Evolutionary conservation across 2,329 filamentous ascomycete genomes (phyloP).

Genomic region (Penicillium oxalicum): DNA sequence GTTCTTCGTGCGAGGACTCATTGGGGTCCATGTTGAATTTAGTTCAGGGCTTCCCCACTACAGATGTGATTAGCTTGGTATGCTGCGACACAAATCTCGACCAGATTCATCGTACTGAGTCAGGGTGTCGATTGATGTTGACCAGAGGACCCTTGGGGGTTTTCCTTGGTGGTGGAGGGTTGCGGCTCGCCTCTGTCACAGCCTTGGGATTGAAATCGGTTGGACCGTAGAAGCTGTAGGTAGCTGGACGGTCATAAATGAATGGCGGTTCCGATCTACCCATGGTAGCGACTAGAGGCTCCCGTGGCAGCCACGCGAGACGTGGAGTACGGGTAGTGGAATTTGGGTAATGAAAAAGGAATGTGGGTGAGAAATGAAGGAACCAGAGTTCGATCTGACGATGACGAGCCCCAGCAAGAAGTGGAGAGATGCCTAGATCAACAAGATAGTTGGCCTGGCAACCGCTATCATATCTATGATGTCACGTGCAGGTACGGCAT

Average conservation of each 20-base stretch:
- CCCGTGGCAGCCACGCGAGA: constrained; percentile 31
- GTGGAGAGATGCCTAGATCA: constrained; percentile 11
- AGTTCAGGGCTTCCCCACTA: constrained; percentile 54
- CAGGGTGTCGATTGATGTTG: constrained; percentile 78
- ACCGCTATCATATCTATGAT: constrained; percentile 17
- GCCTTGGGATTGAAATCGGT: constrained; percentile 80
- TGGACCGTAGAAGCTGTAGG: constrained; percentile 49
- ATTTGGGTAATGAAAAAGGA: constrained; percentile 12
- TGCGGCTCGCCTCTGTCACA: constrained; percentile 71
- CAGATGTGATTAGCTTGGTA: constrained; percentile 6
- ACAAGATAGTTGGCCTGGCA: constrained; percentile 28
- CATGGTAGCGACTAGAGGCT: constrained; percentile 32
- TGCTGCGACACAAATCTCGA: neutral
- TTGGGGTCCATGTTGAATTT: constrained; percentile 55
- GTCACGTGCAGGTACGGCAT: constrained; percentile 12
- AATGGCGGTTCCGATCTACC: constrained; percentile 61
- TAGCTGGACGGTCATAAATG: constrained; percentile 59
- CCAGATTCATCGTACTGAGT: constrained; percentile 53
- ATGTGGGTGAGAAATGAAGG: constrained; percentile 19
- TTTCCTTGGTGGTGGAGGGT: constrained; percentile 53
- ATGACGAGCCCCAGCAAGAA: constrained; percentile 5
- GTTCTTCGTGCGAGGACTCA: constrained; percentile 64
- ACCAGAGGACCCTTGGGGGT: constrained; percentile 71
- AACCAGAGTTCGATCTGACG: constrained; percentile 22
- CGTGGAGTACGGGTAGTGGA: neutral